These are phyloP conservation scores for Dendrobium nobile DNA, from an alignment of 106 monocot genomes.

Conservation along the genomic window DNA sequence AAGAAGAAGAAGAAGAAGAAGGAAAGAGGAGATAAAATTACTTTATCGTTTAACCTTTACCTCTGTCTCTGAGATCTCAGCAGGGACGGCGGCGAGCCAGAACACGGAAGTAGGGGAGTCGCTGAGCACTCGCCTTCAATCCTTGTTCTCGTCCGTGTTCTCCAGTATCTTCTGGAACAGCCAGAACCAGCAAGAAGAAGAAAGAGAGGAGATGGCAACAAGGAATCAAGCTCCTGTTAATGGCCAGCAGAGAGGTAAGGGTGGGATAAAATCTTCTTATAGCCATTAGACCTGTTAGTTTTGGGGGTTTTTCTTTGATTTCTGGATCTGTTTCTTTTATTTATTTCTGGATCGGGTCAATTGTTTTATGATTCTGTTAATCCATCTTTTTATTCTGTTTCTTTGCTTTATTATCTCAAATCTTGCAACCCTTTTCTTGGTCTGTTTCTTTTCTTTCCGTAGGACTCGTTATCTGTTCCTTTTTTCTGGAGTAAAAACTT, in stretches of 20 bases:
- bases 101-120: constrained; percentile 10
- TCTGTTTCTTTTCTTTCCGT: neutral
- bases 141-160: constrained; percentile 15
- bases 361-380: too few relatives aligned
- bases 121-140: constrained; percentile 19
- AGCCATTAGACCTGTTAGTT: too few relatives aligned
- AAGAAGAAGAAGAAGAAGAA: neutral
- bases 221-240: constrained; percentile 4
- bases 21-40: neutral
- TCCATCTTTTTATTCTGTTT: too few relatives aligned
- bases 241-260: neutral
- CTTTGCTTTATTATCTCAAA: too few relatives aligned
- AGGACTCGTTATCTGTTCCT: too few relatives aligned
- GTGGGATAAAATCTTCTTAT: too few relatives aligned
- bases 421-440: too few relatives aligned
- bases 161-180: constrained; percentile 2
- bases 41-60: too few relatives aligned
- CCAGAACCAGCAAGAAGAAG: neutral
- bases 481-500: too few relatives aligned
- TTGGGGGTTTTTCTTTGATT: too few relatives aligned
- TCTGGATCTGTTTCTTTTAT: neutral
- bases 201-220: constrained; percentile 15
- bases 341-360: neutral
- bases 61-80: neutral
- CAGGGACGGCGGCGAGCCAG: neutral